Evolutionary conservation across 352 stramenopile genomes (phyloP).

Genomic region (Globisporangium recalcitrans): DNA sequence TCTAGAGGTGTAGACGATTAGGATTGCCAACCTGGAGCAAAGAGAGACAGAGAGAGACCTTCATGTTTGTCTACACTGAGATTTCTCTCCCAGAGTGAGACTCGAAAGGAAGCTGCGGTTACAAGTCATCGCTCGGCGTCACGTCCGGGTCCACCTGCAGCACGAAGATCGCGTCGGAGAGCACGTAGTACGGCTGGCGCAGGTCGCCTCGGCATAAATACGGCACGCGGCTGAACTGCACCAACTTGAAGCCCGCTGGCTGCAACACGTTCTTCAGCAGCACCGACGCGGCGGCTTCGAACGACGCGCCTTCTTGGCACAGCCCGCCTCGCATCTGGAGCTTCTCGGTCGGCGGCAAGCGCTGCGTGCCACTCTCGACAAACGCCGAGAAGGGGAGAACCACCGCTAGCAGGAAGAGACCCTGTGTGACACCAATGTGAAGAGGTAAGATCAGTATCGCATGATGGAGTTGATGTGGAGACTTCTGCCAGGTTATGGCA

Average conservation of each 20-base stretch:
- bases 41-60: too few relatives aligned
- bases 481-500: too few relatives aligned
- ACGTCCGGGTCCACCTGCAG: constrained; percentile 42
- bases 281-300: constrained; percentile 56
- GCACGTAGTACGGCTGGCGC: constrained; percentile 76
- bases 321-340: constrained; percentile 66
- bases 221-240: constrained; percentile 74
- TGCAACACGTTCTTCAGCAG: constrained; percentile 64
- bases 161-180: constrained; percentile 84
- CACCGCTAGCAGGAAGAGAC: constrained; percentile 71
- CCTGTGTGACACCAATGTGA: too few relatives aligned
- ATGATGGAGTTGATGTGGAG: too few relatives aligned
- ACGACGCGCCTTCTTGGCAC: constrained; percentile 51
- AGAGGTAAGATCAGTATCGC: too few relatives aligned
- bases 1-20: too few relatives aligned
- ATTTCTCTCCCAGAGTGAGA: background rate
- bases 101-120: background rate
- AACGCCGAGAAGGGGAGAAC: constrained; percentile 80
- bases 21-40: too few relatives aligned
- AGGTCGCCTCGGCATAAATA: constrained; percentile 80
- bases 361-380: constrained; percentile 71
- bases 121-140: background rate
- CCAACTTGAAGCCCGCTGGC: constrained; percentile 69
- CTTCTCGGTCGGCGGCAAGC: constrained; percentile 50
- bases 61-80: background rate